A percentile compares a stretch with the other conserved stretches of the same genome.
phyloP scores from a whole-genome alignment of 805 yeast genomes.

The Candida nitratophila region DNA sequence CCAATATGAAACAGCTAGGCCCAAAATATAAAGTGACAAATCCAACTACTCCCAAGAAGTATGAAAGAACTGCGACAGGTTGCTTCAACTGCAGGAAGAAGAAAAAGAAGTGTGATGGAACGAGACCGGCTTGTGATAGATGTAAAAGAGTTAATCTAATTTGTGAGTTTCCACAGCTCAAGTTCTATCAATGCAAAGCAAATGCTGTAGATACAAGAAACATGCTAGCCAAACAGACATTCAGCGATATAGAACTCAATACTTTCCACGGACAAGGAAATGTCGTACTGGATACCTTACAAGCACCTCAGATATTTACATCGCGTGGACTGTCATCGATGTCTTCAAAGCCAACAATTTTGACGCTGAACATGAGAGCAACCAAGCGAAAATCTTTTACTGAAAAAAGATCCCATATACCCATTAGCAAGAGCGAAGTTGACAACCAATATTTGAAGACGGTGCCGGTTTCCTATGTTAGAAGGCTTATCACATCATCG shows the following conservation, averaged over 20 bases:
- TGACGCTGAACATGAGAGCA: conserved; percentile 4
- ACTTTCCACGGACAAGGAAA: not conserved
- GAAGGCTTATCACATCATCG: conserved; percentile 2
- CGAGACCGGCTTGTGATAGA: conserved; percentile 5
- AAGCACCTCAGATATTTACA: not conserved
- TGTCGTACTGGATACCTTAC: not conserved
- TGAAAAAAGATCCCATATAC: not conserved
- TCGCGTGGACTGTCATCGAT: not conserved
- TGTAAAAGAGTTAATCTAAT: conserved; percentile 1
- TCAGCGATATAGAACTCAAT: not conserved
- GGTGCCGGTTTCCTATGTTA: conserved; percentile 1
- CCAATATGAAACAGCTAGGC: too few species aligned
- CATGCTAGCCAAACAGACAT: not conserved
- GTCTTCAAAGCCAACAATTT: not conserved
- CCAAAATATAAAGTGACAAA: not conserved
- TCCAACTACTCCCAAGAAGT: conserved; percentile 4
- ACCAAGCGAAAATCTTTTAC: not conserved
- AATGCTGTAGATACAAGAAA: not conserved
- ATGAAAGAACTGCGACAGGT: conserved; percentile 6
- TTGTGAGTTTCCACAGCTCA: conserved; percentile 6
- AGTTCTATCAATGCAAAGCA: conserved; percentile 4
- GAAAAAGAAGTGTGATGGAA: conserved; percentile 9
- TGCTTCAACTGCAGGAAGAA: conserved; percentile 7
- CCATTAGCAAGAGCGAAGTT: not conserved
- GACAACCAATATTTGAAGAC: conserved; percentile 1